Percentiles rank a stretch among this genome's conserved stretches.
These are phyloP conservation scores for Tolypocladium inflatum DNA, from an alignment of 2,329 filamentous ascomycete genomes.

Conservation along the genomic window DNA sequence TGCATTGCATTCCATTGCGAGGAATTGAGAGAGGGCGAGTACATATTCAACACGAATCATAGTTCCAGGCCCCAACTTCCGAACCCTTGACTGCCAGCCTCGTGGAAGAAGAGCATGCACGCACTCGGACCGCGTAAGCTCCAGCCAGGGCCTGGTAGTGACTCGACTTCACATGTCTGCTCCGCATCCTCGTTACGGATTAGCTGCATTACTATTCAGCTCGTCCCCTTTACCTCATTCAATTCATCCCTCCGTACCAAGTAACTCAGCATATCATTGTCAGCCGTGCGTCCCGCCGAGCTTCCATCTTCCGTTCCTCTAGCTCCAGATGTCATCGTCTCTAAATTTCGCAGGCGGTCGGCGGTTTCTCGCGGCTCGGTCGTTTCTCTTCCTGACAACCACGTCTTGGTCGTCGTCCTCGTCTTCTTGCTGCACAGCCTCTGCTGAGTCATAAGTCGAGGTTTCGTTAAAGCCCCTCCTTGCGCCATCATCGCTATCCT, in stretches of 20 bases:
- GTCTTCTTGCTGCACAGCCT: constrained; percentile 5
- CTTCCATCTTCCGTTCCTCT: background rate
- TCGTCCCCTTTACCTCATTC: background rate
- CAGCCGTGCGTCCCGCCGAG: background rate
- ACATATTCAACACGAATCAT: background rate
- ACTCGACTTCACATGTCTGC: background rate
- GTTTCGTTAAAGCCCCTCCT: background rate
- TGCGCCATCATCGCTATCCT: constrained; percentile 17
- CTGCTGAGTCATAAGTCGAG: background rate
- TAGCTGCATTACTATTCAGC: background rate
- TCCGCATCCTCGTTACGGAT: too few species aligned
- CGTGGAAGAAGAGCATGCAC: background rate
- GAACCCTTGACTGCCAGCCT: background rate
- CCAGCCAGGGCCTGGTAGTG: background rate
- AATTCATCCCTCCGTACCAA: background rate
- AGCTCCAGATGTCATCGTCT: constrained; percentile 19
- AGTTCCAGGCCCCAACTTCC: background rate
- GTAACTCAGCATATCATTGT: background rate
- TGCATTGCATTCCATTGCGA: too few species aligned
- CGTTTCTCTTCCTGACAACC: constrained; percentile 15
- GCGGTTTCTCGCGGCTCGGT: constrained; percentile 19
- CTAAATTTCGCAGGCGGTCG: constrained; percentile 25
- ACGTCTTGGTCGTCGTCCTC: constrained; percentile 22
- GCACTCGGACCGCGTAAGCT: background rate
- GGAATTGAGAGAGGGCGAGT: too few species aligned